Percentiles rank a stretch among this genome's conserved stretches.
phyloP scores from a whole-genome alignment of 78 protist genomes.

The Dictyostelium firmibasis region DNA sequence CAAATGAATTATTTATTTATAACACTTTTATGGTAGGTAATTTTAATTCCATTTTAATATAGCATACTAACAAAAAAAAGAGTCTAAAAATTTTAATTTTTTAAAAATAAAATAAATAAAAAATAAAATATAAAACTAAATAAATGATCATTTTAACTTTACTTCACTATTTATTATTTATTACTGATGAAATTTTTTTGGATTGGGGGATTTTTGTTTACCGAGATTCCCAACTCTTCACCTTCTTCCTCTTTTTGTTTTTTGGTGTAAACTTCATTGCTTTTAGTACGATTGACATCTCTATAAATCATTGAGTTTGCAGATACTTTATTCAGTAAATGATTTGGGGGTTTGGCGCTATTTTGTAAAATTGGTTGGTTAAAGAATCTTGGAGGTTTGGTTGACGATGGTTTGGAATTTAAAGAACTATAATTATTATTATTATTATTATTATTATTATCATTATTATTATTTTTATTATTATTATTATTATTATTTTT shows the following conservation, averaged over 20 bases:
- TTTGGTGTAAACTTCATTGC: background rate
- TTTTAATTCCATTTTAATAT: too few relatives aligned
- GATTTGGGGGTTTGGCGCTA: background rate
- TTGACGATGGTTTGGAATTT: background rate
- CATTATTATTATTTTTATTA: background rate
- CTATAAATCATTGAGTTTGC: background rate
- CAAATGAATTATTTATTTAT: background rate
- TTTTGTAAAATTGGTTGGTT: background rate
- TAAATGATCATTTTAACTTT: background rate
- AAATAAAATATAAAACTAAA: too few relatives aligned
- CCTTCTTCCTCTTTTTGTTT: background rate
- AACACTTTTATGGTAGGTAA: background rate
- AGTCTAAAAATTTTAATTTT: too few relatives aligned
- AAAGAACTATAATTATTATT: background rate
- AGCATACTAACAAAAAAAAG: too few relatives aligned
- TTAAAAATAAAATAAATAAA: too few relatives aligned
- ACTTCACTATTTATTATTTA: background rate
- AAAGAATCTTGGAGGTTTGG: background rate
- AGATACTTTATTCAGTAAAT: background rate
- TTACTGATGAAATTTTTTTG: background rate
- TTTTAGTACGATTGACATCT: background rate
- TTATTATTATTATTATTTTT: too few relatives aligned
- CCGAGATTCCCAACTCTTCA: background rate
- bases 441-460: too few relatives aligned
- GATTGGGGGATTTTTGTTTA: background rate